Base-by-base conservation (phyloP, 2,329 filamentous ascomycete species). In the Aspergillus awamori region DNA sequence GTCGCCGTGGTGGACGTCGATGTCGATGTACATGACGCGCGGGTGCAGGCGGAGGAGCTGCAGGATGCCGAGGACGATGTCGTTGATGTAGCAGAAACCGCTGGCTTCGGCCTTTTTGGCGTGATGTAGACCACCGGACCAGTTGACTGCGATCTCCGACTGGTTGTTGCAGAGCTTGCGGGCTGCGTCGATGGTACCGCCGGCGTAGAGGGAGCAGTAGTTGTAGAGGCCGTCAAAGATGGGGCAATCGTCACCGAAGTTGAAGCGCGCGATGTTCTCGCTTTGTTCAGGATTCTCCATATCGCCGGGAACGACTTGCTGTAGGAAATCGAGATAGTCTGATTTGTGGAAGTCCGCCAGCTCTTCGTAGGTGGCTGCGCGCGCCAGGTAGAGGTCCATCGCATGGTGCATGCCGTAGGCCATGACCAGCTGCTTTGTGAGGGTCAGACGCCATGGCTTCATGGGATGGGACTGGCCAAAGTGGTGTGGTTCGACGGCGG, bases 41-140 rank as follows among this genome's bases (percentile, higher is more conserved):
- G 92, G 88, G 69, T 93, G 87, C 71, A 89, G 86, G 30, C 91
- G 89, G 15, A 98, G 83, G 8, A 99, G 85, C 74, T 97, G 90
- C 39, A 98, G 84, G 69, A 97, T 95, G 38, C 91, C 92, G 51
- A 99, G 85, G 60, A 98, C 95, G 70, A 98, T 98, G 77, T 99
- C 95, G 77, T 99, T 99, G 80, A 98, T 93, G 80, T 99, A 99
- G 81, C 95, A 99, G 78, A 99, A 99, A 0, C 95, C 95, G 13
- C 90, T 94, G 0, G 95, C 94, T 78, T 97, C 93, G 57, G 89
- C 87, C 74, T 94, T 95, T 78, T 98, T 97, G 49, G 95, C 95
- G 73, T 99, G 95, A 77, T 99, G 95, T 30, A 99, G 85, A 10
- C 95, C 95, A 38, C 95, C 95, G 17, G 93, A 95, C 95, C 95